phyloP scores from a whole-genome alignment of 495 filamentous ascomycete species.

The Aspergillus diversus region DNA sequence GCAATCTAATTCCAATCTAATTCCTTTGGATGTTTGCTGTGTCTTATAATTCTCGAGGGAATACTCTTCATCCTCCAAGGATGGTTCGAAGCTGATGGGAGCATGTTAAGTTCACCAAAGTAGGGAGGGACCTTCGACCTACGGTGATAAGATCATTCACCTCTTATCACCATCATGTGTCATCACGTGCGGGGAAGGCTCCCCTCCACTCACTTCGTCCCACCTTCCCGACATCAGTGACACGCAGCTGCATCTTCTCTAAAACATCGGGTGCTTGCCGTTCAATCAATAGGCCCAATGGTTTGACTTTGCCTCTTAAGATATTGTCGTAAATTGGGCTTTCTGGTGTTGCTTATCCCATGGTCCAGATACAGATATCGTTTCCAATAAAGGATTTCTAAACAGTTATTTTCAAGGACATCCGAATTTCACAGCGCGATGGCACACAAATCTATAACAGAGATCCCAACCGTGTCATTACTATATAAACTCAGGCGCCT shows the following conservation, averaged over 20 bases:
- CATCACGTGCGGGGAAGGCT: constrained; percentile 27
- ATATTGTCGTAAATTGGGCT: no score
- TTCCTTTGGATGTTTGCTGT: not conserved
- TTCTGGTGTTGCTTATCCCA: not conserved
- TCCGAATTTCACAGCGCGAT: not conserved
- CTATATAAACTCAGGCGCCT: constrained; percentile 58
- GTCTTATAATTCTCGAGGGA: not conserved
- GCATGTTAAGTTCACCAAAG: not conserved
- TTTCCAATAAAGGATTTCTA: not conserved
- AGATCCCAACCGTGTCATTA: constrained; percentile 67
- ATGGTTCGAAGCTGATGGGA: not conserved
- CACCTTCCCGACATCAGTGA: not conserved
- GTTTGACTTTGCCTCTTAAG: not conserved
- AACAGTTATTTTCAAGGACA: not conserved
- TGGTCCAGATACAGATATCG: not conserved
- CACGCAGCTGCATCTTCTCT: not conserved
- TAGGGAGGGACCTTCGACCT: not conserved
- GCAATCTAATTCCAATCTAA: no score
- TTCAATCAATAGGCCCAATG: not conserved
- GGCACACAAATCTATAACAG: constrained; percentile 36
- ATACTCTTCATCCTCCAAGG: not conserved
- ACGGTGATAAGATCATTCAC: constrained; percentile 15
- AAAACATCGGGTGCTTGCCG: not conserved
- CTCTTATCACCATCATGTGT: constrained; percentile 25
- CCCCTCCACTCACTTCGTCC: constrained; percentile 6